Conservation (phyloP, 2,329 filamentous ascomycete species). For the Trematosphaeria pertusa region DNA sequence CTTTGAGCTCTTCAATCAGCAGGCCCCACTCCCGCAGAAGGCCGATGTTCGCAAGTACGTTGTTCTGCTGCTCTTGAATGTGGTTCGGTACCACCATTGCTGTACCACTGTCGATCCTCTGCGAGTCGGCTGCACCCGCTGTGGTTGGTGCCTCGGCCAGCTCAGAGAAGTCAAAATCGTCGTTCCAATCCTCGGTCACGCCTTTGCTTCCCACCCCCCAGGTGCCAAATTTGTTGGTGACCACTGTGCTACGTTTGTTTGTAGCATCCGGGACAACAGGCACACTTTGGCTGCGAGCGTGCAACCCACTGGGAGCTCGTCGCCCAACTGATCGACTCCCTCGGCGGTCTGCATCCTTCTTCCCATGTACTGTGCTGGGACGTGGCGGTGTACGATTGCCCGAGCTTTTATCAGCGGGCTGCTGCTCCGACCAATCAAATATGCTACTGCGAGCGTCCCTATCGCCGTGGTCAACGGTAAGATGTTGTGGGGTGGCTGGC, state of each 20-base stretch:
- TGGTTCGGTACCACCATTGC: slow-evolving; percentile 77
- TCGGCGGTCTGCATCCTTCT: slow-evolving; percentile 73
- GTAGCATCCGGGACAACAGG: slow-evolving; percentile 69
- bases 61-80: slow-evolving; percentile 82
- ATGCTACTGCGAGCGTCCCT: slow-evolving; percentile 66
- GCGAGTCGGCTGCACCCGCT: slow-evolving; percentile 44
- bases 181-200: slow-evolving; percentile 86
- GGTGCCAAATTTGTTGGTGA: slow-evolving; percentile 76
- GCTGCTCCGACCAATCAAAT: slow-evolving; percentile 79
- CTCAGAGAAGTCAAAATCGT: slow-evolving; percentile 81
- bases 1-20: slow-evolving; percentile 82
- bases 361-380: slow-evolving; percentile 77
- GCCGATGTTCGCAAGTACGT: slow-evolving; percentile 82
- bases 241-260: slow-evolving; percentile 61
- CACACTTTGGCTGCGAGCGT: slow-evolving; percentile 82
- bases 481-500: slow-evolving; percentile 48
- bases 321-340: slow-evolving; percentile 73
- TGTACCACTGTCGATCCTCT: slow-evolving; percentile 53
- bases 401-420: slow-evolving; percentile 67
- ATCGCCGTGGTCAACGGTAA: slow-evolving; percentile 46
- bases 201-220: slow-evolving; percentile 83
- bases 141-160: slow-evolving; percentile 48
- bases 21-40: slow-evolving; percentile 82
- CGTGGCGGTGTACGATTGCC: slow-evolving; percentile 65
- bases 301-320: slow-evolving; percentile 71